phyloP scores from a whole-genome alignment of 495 filamentous ascomycete species.

The Bombardia bombarda region DNA sequence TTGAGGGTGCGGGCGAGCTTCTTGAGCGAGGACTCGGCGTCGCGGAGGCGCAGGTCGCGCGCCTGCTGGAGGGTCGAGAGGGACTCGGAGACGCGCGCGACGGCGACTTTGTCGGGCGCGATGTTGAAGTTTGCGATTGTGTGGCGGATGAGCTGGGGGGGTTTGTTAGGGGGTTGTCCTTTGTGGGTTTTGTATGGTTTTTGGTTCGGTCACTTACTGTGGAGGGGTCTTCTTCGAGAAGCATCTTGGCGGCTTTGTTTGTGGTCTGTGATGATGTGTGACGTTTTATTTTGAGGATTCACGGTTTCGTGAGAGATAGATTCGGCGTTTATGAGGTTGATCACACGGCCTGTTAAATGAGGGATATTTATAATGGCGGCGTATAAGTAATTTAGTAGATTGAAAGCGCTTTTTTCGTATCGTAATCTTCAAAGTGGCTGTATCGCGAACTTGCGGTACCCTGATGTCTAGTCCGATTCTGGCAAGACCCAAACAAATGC shows the following conservation, averaged over 20 bases:
- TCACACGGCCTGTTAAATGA: too few relatives aligned
- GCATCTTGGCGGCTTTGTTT: constrained; percentile 52
- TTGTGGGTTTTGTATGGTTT: background rate
- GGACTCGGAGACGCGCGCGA: constrained; percentile 80
- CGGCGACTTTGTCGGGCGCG: constrained; percentile 71
- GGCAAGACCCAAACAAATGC: too few relatives aligned
- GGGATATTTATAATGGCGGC: too few relatives aligned
- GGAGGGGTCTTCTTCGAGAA: constrained; percentile 93
- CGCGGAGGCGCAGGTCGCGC: constrained; percentile 65
- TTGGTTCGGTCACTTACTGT: constrained; percentile 44
- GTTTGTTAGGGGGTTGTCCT: background rate
- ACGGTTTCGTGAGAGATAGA: too few relatives aligned
- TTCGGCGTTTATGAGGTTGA: too few relatives aligned
- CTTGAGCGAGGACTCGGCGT: constrained; percentile 62
- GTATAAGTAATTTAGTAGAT: too few relatives aligned
- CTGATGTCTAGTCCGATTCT: too few relatives aligned
- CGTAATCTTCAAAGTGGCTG: too few relatives aligned
- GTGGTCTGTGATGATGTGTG: background rate
- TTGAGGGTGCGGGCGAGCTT: constrained; percentile 65
- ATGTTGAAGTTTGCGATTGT: constrained; percentile 94
- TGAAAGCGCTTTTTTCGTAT: too few relatives aligned
- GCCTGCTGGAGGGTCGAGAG: constrained; percentile 69
- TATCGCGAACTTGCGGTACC: too few relatives aligned
- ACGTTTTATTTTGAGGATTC: background rate
- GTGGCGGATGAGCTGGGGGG: constrained; percentile 81